Evolutionary conservation across 352 stramenopile species (phyloP).

Genomic region (Hyaloperonospora brassicae): DNA sequence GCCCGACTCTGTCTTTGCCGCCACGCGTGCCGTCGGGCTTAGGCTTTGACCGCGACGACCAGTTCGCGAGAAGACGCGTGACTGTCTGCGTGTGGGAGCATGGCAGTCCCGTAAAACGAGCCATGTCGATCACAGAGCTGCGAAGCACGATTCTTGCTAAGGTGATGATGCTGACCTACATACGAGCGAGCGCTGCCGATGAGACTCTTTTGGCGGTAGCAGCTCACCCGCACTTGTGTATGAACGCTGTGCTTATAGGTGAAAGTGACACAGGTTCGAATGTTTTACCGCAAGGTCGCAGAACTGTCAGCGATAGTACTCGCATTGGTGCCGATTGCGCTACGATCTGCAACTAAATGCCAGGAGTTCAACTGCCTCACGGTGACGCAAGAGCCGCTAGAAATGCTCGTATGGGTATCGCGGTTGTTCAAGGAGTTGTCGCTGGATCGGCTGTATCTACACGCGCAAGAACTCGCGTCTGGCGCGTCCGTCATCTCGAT

Average conservation of each 20-base stretch:
- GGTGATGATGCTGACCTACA: conserved; percentile 19
- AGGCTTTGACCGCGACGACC: conserved; percentile 34
- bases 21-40: conserved; percentile 20
- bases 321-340: conserved; percentile 48
- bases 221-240: background rate
- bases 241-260: conserved; percentile 23
- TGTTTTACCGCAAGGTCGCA: conserved; percentile 66
- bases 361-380: conserved; percentile 48
- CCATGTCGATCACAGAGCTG: conserved; percentile 77
- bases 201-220: background rate
- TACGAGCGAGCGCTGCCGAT: background rate
- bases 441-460: conserved; percentile 15
- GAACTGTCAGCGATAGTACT: conserved; percentile 46
- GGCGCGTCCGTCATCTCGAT: conserved; percentile 44
- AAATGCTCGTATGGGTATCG: conserved; percentile 31
- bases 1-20: conserved; percentile 25
- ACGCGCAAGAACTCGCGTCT: conserved; percentile 22
- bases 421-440: conserved; percentile 29
- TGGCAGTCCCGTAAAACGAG: conserved; percentile 51
- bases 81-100: conserved; percentile 77
- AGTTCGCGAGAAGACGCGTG: conserved; percentile 55
- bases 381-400: conserved; percentile 41
- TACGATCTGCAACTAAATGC: conserved; percentile 50
- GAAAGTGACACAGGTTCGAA: conserved; percentile 59
- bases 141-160: conserved; percentile 74